These are phyloP conservation scores for Pisolithus orientalis DNA, from an alignment of 768 basidiomycete species.

Conservation along the genomic window DNA sequence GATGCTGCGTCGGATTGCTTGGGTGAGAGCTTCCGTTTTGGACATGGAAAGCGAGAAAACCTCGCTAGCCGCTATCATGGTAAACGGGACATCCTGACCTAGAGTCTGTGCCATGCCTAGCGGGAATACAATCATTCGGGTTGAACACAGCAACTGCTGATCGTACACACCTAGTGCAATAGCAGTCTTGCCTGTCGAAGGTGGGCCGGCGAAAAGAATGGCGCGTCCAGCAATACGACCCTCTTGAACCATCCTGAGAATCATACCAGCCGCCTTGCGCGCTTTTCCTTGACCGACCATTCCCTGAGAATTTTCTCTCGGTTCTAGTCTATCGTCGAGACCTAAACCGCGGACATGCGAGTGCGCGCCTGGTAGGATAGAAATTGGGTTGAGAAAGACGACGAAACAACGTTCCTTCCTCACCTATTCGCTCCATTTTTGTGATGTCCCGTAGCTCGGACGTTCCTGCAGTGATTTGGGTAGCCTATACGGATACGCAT, in stretches of 20 bases:
- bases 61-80: constrained; percentile 95
- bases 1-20: constrained; percentile 93
- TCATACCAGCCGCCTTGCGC: constrained; percentile 95
- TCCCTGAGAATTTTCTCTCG: constrained; percentile 82
- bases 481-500: constrained; percentile 35
- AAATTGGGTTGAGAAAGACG: not conserved
- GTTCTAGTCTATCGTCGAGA: constrained; percentile 87
- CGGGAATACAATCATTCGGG: not conserved
- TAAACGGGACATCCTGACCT: constrained; percentile 93
- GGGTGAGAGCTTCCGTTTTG: constrained; percentile 96
- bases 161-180: constrained; percentile 79
- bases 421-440: constrained; percentile 91
- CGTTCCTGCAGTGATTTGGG: constrained; percentile 72
- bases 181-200: constrained; percentile 96
- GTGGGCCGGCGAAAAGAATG: constrained; percentile 96
- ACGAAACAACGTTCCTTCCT: constrained; percentile 6
- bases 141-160: not conserved
- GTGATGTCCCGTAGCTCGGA: constrained; percentile 81
- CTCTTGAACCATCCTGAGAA: constrained; percentile 97
- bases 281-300: constrained; percentile 98
- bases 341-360: constrained; percentile 96
- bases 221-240: constrained; percentile 93
- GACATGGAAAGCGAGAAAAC: constrained; percentile 98
- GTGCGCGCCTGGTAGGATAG: constrained; percentile 57
- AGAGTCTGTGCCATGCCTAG: constrained; percentile 94